A percentile compares a stretch with the other conserved stretches of the same genome.
These are phyloP conservation scores for Parachaetomium inaequale DNA, from an alignment of 495 filamentous ascomycete genomes.

Conservation along the genomic window DNA sequence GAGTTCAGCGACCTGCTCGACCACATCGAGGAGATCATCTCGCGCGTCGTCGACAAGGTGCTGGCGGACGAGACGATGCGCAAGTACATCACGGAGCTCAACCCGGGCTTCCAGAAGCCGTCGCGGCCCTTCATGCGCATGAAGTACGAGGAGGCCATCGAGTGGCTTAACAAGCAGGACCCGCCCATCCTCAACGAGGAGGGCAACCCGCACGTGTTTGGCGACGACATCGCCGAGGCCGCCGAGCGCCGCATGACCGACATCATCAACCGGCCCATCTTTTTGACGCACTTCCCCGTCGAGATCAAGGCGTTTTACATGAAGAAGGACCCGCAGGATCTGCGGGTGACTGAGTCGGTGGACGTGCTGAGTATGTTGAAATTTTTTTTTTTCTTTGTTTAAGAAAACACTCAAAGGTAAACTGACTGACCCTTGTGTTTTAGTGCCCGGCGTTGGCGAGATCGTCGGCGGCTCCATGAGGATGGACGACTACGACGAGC, in stretches of 20 bases:
- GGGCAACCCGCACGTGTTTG: slow-evolving; percentile 81
- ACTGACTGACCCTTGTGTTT: neutral
- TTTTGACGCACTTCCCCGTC: slow-evolving; percentile 94
- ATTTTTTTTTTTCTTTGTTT: neutral
- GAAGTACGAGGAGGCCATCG: slow-evolving; percentile 90
- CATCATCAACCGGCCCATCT: slow-evolving; percentile 88
- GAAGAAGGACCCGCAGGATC: slow-evolving; percentile 81
- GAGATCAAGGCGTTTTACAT: slow-evolving; percentile 99
- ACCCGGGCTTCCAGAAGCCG: slow-evolving; percentile 81
- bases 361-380: slow-evolving; percentile 64
- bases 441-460: slow-evolving; percentile 72
- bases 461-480: slow-evolving; percentile 97
- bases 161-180: slow-evolving; percentile 84
- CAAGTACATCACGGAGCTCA: slow-evolving; percentile 71
- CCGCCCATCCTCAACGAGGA: slow-evolving; percentile 83
- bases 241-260: slow-evolving; percentile 97
- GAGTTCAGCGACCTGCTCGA: slow-evolving; percentile 86
- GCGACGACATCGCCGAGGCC: slow-evolving; percentile 97
- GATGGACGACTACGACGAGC: slow-evolving; percentile 87
- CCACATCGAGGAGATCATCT: slow-evolving; percentile 87
- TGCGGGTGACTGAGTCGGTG: slow-evolving; percentile 91
- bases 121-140: slow-evolving; percentile 88
- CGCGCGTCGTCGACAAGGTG: slow-evolving; percentile 72
- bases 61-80: slow-evolving; percentile 68
- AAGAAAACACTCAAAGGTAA: neutral